Percentiles rank a stretch among this genome's conserved stretches.
Conservation (phyloP, 495 filamentous ascomycete genomes). For the Podospora fimiseda region DNA sequence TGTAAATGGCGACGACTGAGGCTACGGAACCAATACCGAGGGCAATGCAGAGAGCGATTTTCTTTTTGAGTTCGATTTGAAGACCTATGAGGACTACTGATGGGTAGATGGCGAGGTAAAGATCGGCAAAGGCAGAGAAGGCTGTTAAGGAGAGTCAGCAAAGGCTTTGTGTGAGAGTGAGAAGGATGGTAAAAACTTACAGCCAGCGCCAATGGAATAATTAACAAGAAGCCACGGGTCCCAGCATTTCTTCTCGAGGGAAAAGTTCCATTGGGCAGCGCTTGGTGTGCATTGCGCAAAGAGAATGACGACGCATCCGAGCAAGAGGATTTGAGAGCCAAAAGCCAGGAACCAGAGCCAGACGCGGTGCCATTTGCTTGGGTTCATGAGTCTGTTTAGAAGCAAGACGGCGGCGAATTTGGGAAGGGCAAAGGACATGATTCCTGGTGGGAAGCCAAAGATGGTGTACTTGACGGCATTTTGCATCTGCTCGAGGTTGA, state of each 20-base stretch:
- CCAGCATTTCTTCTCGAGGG: constrained; percentile 28
- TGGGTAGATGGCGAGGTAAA: constrained; percentile 46
- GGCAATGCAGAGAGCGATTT: constrained; percentile 37
- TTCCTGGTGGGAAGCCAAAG: constrained; percentile 31
- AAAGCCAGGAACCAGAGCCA: constrained; percentile 31
- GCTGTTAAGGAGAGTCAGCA: constrained; percentile 14
- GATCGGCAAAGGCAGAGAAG: constrained; percentile 40
- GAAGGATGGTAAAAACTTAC: constrained; percentile 20
- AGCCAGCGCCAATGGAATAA: constrained; percentile 35
- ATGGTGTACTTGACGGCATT: constrained; percentile 30
- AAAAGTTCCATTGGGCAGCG: constrained; percentile 35
- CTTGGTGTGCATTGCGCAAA: constrained; percentile 40
- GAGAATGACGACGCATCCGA: constrained; percentile 29
- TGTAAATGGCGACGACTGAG: constrained; percentile 32
- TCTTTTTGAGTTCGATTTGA: constrained; percentile 41
- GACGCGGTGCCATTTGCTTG: constrained; percentile 20
- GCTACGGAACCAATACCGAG: constrained; percentile 42
- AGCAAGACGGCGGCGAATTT: constrained; percentile 42
- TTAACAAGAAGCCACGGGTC: constrained; percentile 31
- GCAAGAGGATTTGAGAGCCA: constrained; percentile 25
- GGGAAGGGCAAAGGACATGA: constrained; percentile 37
- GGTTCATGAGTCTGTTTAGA: constrained; percentile 34
- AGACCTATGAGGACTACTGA: constrained; percentile 36
- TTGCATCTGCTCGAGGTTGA: constrained; percentile 20
- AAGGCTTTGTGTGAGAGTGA: not conserved